phyloP scores from a whole-genome alignment of 1,284 basidiomycete genomes.

The Pterulicium gracile region DNA sequence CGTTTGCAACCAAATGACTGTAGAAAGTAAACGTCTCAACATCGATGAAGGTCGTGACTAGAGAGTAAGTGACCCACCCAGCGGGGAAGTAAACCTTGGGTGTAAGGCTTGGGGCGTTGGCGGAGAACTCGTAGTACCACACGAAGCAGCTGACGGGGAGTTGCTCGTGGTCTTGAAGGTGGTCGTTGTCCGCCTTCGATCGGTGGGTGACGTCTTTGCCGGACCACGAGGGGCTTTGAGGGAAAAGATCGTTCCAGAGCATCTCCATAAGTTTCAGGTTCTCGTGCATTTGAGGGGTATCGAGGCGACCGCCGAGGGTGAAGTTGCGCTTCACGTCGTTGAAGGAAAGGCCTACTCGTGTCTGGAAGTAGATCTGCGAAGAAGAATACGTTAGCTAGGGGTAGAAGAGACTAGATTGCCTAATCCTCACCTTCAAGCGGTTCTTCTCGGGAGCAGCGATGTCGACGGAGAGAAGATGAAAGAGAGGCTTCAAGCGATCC shows the following conservation, averaged over 20 bases:
- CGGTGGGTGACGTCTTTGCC: background rate
- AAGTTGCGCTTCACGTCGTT: slow-evolving; percentile 15
- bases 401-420: background rate
- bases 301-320: slow-evolving; percentile 18
- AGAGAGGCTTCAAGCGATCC: background rate
- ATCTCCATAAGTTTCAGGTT: slow-evolving; percentile 14
- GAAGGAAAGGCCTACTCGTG: slow-evolving; percentile 17
- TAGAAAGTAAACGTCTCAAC: background rate
- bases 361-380: slow-evolving; percentile 18
- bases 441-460: background rate
- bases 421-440: slow-evolving; percentile 9
- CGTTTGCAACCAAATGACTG: slow-evolving; percentile 17
- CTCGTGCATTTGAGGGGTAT: slow-evolving; percentile 10
- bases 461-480: background rate
- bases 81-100: slow-evolving; percentile 21
- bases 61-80: slow-evolving; percentile 7
- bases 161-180: background rate
- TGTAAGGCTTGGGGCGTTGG: slow-evolving; percentile 15
- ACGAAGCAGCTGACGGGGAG: slow-evolving; percentile 18
- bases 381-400: background rate
- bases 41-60: background rate
- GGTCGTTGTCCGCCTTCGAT: background rate
- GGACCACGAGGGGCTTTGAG: slow-evolving; percentile 13
- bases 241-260: slow-evolving; percentile 20
- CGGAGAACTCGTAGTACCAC: slow-evolving; percentile 20